These are phyloP conservation scores for Exophiala alcalophila DNA, from an alignment of 2,329 filamentous ascomycete genomes.

Conservation along the genomic window DNA sequence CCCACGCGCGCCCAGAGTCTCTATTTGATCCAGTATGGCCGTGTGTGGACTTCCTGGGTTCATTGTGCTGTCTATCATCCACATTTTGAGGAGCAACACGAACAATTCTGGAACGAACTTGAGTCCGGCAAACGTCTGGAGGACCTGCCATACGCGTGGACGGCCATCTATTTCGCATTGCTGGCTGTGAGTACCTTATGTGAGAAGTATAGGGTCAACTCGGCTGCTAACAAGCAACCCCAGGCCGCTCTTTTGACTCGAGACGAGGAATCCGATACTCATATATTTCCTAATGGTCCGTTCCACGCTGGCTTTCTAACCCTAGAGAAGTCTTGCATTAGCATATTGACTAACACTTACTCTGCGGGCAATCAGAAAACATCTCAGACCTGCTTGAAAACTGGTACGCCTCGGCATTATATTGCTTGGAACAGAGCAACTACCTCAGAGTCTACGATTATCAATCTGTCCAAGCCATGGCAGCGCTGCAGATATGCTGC, in stretches of 20 bases:
- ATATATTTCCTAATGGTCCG: conserved; percentile 1
- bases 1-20: neutral
- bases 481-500: neutral
- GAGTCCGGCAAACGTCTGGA: neutral
- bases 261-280: conserved; percentile 1
- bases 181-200: neutral
- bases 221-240: neutral
- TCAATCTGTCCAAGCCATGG: neutral
- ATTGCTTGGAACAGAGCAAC: conserved; percentile 1
- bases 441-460: neutral
- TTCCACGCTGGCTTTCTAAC: neutral
- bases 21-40: neutral
- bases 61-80: conserved; percentile 1
- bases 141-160: neutral
- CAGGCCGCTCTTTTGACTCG: neutral
- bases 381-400: neutral
- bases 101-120: neutral
- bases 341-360: too few relatives aligned
- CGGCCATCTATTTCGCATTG: neutral
- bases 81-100: neutral
- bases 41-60: neutral
- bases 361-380: neutral
- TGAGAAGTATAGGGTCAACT: neutral
- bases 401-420: neutral
- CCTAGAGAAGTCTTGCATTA: too few relatives aligned